Evolutionary conservation across 2,329 filamentous ascomycete species (phyloP).

Genomic region (Fusarium sp.): DNA sequence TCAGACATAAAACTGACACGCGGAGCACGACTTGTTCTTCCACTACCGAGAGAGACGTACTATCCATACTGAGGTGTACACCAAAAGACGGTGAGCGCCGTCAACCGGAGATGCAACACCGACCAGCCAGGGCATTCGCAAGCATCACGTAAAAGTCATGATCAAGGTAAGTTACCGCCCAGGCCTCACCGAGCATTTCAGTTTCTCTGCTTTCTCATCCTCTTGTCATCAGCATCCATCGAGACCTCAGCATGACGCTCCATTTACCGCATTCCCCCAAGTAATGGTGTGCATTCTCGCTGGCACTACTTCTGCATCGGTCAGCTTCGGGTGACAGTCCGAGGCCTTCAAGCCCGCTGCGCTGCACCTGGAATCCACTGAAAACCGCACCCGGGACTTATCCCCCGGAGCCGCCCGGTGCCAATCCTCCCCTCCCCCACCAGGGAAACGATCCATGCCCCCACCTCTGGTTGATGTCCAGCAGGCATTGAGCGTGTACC

Average conservation of each 20-base stretch:
- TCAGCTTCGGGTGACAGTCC: slow-evolving; percentile 7
- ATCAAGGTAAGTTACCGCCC: background rate
- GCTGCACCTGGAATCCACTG: slow-evolving; percentile 6
- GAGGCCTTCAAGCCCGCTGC: background rate
- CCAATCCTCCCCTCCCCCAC: slow-evolving; percentile 31
- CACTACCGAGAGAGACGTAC: background rate
- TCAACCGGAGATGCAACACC: slow-evolving; percentile 28
- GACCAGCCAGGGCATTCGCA: slow-evolving; percentile 18
- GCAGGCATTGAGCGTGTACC: background rate
- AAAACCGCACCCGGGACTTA: slow-evolving; percentile 31
- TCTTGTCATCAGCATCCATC: background rate
- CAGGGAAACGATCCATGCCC: background rate
- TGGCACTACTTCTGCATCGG: slow-evolving; percentile 11
- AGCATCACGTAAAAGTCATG: slow-evolving; percentile 20
- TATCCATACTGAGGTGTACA: background rate
- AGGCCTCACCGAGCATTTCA: background rate
- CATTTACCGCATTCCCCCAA: slow-evolving; percentile 7
- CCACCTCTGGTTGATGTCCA: slow-evolving; percentile 4
- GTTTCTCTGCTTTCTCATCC: background rate
- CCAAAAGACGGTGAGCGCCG: slow-evolving; percentile 39
- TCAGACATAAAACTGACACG: slow-evolving; percentile 13
- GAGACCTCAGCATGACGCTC: slow-evolving; percentile 12
- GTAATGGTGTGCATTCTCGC: slow-evolving; percentile 18
- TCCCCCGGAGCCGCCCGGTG: slow-evolving; percentile 29
- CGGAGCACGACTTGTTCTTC: background rate